Base-by-base conservation (phyloP, 345 rosid genomes). In the Reutealis trisperma region DNA sequence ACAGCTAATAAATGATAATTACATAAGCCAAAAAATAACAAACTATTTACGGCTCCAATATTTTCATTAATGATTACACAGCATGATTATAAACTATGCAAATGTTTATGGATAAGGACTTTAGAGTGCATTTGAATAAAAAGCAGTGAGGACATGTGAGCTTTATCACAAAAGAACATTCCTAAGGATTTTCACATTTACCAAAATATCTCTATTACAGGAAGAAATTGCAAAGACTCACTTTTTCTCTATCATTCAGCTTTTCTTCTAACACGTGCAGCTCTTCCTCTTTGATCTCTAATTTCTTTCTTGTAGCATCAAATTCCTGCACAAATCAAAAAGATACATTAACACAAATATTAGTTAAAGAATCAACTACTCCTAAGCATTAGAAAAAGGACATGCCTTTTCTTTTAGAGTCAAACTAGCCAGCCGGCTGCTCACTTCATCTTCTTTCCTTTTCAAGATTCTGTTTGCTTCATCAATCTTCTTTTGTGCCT, bases 201-300 rank as follows among this genome's bases (percentile, higher is more conserved):
- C 60, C 47, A 30, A 71, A 19, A 55, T 14, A 69, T 22, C 14
- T 11, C 37, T 1, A 30, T 14, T 21, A 41, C 63, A 70, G 49
- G 71, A 72, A 30, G 12, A 15, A 62, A 34, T 15, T 42, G 67
- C 49, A 80, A 72, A 51, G 63, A 62, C 89, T 83, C 84, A 89
- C 98, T 84, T 83, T 91, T 82, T 96, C 97, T 86, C 99, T 87
- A 65, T 86, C 91, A 80, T 88, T 85, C 52, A 96, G 90, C 81
- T 87, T 91, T 80, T 92, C 97, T 85, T 96, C 96, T 37, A 88
- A 54, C 30, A 69, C 82, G 76, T 63, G 79, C 52, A 96, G 79
- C 79, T 96, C 92, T 77, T 72, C 83, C 80, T 87, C 99, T 83
- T 89, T 91, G 63, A 71, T 63, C 84, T 88, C 96, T 73, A 96